phyloP scores from a whole-genome alignment of 2,329 filamentous ascomycete species.

The Dothidotthia symphoricarpi region DNA sequence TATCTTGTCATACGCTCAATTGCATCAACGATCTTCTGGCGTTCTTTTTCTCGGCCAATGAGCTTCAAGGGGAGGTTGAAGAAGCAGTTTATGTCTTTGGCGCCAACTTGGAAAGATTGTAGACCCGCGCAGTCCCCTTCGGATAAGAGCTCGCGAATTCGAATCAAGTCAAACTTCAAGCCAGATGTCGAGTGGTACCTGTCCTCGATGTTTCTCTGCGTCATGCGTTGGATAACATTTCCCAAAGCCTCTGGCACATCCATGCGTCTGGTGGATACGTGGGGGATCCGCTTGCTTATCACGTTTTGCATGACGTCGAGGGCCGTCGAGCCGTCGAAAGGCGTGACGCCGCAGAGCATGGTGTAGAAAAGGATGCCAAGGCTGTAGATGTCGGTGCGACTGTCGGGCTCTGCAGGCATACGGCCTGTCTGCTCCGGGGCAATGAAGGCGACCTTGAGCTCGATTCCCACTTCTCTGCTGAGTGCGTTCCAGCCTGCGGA shows the following conservation, averaged over 20 bases:
- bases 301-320: constrained; percentile 92
- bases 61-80: constrained; percentile 81
- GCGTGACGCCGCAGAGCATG: constrained; percentile 65
- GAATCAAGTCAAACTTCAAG: constrained; percentile 74
- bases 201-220: constrained; percentile 80
- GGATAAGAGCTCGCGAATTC: constrained; percentile 70
- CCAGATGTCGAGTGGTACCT: constrained; percentile 88
- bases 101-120: constrained; percentile 71
- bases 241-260: constrained; percentile 83
- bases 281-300: constrained; percentile 72
- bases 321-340: constrained; percentile 75
- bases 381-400: constrained; percentile 87
- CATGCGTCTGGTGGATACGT: constrained; percentile 71
- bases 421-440: constrained; percentile 93
- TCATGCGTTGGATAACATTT: constrained; percentile 86
- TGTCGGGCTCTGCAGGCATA: constrained; percentile 85
- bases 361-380: constrained; percentile 88
- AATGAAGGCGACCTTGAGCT: constrained; percentile 87
- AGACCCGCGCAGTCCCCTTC: constrained; percentile 72
- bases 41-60: constrained; percentile 75
- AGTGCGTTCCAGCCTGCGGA: constrained; percentile 84
- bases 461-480: constrained; percentile 79
- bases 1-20: constrained; percentile 73
- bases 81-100: constrained; percentile 87
- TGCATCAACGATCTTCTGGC: constrained; percentile 63